Conservation (phyloP, 495 filamentous ascomycete genomes). For the Xylaria intraflava region DNA sequence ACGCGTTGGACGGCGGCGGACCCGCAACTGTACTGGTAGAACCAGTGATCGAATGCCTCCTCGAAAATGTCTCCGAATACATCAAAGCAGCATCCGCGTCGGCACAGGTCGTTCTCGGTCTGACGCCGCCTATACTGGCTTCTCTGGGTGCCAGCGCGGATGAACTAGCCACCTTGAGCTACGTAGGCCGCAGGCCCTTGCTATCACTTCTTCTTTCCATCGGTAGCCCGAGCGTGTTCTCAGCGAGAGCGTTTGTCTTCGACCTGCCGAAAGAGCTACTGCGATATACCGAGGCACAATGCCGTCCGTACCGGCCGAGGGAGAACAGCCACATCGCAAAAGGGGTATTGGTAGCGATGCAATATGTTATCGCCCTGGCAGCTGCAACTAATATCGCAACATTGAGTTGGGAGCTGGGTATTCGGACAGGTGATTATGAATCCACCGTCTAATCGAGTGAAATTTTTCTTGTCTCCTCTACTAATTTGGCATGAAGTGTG, state of each 20-base stretch:
- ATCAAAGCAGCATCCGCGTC: conserved; percentile 23
- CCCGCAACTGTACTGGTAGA: background rate
- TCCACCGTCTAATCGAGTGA: too few species aligned
- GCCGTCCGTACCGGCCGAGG: background rate
- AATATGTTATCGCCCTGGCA: conserved; percentile 20
- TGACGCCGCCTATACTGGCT: conserved; percentile 23
- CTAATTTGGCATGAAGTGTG: conserved; percentile 6
- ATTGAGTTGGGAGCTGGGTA: conserved; percentile 18
- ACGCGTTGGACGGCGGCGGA: conserved; percentile 11
- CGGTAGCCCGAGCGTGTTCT: conserved; percentile 4
- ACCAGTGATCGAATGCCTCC: conserved; percentile 22
- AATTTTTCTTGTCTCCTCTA: background rate
- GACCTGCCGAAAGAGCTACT: conserved; percentile 5
- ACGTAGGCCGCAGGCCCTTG: conserved; percentile 14
- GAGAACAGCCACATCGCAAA: background rate
- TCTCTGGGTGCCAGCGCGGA: conserved; percentile 14
- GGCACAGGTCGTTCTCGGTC: conserved; percentile 24
- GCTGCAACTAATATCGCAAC: conserved; percentile 18
- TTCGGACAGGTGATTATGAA: conserved; percentile 6
- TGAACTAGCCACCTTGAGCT: conserved; percentile 11
- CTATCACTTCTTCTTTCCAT: conserved; percentile 11
- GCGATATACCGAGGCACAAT: background rate
- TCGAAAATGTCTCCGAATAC: conserved; percentile 18
- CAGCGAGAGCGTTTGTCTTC: conserved; percentile 6
- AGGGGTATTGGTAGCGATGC: background rate